Conservation (phyloP, 148 eudicot species). For the Limonium bicolor region DNA sequence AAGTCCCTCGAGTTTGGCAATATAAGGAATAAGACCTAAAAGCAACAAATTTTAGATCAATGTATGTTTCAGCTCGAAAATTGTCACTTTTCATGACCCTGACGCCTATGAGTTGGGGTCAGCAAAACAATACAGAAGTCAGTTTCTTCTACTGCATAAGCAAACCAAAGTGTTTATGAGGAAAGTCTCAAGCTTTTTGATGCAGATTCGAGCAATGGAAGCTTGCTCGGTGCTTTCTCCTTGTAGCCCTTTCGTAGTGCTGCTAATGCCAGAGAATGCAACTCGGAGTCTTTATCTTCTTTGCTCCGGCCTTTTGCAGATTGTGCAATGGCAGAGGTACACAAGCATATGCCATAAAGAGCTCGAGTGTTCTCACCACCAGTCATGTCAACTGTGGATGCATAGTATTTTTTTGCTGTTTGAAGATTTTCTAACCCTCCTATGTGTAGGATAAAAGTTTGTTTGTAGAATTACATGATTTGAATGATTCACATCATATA, state of each 20-base stretch:
- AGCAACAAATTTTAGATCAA: too few relatives aligned
- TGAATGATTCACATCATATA: too few relatives aligned
- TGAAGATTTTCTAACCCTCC: conserved; percentile 92
- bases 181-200: conserved; percentile 54
- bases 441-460: too few relatives aligned
- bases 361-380: conserved; percentile 83
- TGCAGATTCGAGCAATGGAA: conserved; percentile 42
- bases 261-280: conserved; percentile 56
- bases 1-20: too few relatives aligned
- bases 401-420: conserved; percentile 85
- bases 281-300: conserved; percentile 65
- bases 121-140: too few relatives aligned
- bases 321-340: conserved; percentile 55
- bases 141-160: too few relatives aligned
- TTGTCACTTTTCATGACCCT: too few relatives aligned
- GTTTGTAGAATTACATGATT: too few relatives aligned
- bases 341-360: conserved; percentile 78
- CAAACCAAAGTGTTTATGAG: too few relatives aligned
- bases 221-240: conserved; percentile 48
- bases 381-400: conserved; percentile 76
- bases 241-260: conserved; percentile 79
- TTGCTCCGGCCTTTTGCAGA: conserved; percentile 76
- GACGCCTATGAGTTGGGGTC: too few relatives aligned
- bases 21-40: too few relatives aligned
- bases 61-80: too few relatives aligned